These are phyloP conservation scores for Senna siamea DNA, from an alignment of 306 rosid genomes.

Conservation along the genomic window DNA sequence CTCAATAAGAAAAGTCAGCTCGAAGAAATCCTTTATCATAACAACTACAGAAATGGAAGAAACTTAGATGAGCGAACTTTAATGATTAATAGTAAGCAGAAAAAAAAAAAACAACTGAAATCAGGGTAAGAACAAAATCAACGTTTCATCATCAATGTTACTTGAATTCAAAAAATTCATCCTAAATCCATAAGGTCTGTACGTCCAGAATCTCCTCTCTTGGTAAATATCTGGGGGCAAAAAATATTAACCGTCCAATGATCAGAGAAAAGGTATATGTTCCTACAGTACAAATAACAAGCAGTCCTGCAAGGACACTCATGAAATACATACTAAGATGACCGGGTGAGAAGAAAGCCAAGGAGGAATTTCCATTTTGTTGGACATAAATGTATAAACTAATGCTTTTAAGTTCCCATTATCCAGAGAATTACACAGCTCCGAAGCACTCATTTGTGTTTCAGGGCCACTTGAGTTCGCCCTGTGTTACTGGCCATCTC, in stretches of 20 bases:
- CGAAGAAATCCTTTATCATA: background rate
- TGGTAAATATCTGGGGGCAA: slow-evolving; percentile 40
- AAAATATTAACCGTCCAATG: slow-evolving; percentile 38
- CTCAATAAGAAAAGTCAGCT: too few species aligned
- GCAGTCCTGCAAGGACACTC: slow-evolving; percentile 46
- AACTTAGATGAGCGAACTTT: background rate
- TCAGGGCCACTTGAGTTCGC: slow-evolving; percentile 22
- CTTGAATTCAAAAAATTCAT: slow-evolving; percentile 24
- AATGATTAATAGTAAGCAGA: background rate
- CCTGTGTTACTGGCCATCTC: slow-evolving; percentile 56
- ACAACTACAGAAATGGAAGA: background rate
- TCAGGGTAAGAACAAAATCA: slow-evolving; percentile 8
- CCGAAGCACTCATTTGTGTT: slow-evolving; percentile 25
- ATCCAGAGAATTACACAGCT: slow-evolving; percentile 35
- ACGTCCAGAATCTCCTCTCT: slow-evolving; percentile 39
- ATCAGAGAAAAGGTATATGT: slow-evolving; percentile 38
- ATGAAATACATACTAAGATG: slow-evolving; percentile 34
- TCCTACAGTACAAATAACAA: slow-evolving; percentile 38
- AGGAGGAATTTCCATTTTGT: slow-evolving; percentile 35
- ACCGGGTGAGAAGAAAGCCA: slow-evolving; percentile 39
- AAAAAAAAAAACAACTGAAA: too few species aligned
- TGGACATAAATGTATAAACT: slow-evolving; percentile 30
- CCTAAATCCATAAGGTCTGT: slow-evolving; percentile 11
- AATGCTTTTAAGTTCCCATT: slow-evolving; percentile 35
- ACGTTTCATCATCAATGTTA: slow-evolving; percentile 11